phyloP scores from a whole-genome alignment of 2,329 filamentous ascomycete genomes.

The Venturia aucupariae region DNA sequence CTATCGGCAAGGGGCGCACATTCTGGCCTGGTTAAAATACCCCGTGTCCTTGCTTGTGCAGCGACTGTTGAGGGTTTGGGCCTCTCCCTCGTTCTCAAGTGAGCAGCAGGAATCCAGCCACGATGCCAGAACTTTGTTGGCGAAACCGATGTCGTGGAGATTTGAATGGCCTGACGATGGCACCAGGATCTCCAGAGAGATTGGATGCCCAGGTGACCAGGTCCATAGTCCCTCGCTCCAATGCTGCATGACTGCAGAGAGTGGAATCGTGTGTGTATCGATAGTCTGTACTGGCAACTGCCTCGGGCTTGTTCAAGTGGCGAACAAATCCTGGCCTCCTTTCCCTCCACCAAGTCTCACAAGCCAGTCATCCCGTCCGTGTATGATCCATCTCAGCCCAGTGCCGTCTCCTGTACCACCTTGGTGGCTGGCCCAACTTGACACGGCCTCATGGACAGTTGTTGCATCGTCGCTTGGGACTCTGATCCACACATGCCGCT shows the following conservation, averaged over 20 bases:
- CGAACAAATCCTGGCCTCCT: conserved; percentile 38
- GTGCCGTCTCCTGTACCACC: conserved; percentile 21
- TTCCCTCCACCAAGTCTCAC: conserved; percentile 47
- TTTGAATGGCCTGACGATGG: too few species aligned
- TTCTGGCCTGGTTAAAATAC: too few species aligned
- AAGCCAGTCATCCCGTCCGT: conserved; percentile 55
- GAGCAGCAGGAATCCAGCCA: too few species aligned
- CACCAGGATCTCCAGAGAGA: not conserved
- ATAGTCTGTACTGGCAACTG: not conserved
- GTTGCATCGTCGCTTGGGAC: conserved; percentile 52
- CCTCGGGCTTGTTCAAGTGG: not conserved
- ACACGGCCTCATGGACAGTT: conserved; percentile 54
- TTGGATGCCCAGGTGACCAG: not conserved
- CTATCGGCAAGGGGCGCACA: not conserved
- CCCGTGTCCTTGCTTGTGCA: too few species aligned
- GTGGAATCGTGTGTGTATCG: too few species aligned
- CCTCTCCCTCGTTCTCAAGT: too few species aligned
- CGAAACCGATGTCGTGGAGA: too few species aligned
- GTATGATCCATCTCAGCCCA: conserved; percentile 38
- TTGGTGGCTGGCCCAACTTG: conserved; percentile 50
- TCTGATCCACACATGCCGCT: conserved; percentile 52
- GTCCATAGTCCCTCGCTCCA: not conserved
- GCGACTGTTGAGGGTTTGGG: too few species aligned
- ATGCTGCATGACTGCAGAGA: too few species aligned
- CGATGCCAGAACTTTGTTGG: too few species aligned